Percentiles rank a stretch among this genome's conserved stretches.
Conservation (phyloP, 2,329 filamentous ascomycete species). For the Ceratocystis albifundus region DNA sequence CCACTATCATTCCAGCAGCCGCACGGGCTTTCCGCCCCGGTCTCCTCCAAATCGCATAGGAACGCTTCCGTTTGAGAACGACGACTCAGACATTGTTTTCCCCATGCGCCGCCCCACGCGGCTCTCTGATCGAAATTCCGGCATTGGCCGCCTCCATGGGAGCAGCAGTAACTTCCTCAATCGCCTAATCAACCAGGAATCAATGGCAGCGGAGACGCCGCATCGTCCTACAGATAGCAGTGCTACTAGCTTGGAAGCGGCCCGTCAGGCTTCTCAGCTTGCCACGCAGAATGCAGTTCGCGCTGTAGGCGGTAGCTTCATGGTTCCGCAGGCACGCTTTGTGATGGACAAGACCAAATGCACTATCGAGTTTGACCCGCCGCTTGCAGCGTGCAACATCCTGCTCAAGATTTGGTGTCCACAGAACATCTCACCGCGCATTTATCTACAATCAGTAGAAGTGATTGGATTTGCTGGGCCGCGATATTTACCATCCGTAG, state of each 20-base stretch:
- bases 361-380: conserved; percentile 73
- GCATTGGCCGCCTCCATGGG: not conserved
- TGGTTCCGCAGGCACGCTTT: conserved; percentile 68
- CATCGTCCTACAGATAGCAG: conserved; percentile 30
- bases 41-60: conserved; percentile 42
- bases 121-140: not conserved
- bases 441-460: conserved; percentile 67
- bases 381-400: conserved; percentile 70
- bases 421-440: conserved; percentile 49
- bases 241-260: conserved; percentile 12
- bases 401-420: conserved; percentile 85
- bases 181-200: conserved; percentile 24
- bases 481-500: conserved; percentile 64
- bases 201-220: conserved; percentile 17
- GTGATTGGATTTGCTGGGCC: conserved; percentile 77
- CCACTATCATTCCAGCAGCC: not conserved
- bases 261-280: conserved; percentile 16
- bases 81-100: conserved; percentile 31
- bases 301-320: conserved; percentile 47
- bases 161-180: conserved; percentile 9
- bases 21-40: not conserved
- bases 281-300: conserved; percentile 41
- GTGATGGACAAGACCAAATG: conserved; percentile 76
- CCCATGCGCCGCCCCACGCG: not conserved
- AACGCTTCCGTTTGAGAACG: conserved; percentile 43